Evolutionary conservation across 768 basidiomycete genomes (phyloP).

Genomic region (Suillus ampliporus): DNA sequence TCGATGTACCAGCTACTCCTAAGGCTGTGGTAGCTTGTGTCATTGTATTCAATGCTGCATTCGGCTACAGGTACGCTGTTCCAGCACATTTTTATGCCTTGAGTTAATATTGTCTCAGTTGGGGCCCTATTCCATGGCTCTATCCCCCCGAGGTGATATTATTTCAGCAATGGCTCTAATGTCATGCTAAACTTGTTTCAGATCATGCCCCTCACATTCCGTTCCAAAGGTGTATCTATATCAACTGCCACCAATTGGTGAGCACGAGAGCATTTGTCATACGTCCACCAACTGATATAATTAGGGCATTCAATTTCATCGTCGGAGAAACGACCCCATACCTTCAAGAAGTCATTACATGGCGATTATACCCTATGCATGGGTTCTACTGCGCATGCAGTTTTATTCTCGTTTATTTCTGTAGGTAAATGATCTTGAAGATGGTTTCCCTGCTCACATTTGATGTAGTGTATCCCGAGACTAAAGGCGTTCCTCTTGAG

Average conservation of each 20-base stretch:
- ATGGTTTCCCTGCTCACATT: constrained; percentile 15
- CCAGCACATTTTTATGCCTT: neutral
- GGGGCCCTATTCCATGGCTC: constrained; percentile 90
- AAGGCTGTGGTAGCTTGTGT: constrained; percentile 88
- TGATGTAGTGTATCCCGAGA: constrained; percentile 78
- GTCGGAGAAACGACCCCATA: constrained; percentile 89
- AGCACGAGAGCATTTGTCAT: constrained; percentile 1
- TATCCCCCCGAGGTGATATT: constrained; percentile 78
- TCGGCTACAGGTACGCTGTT: constrained; percentile 74
- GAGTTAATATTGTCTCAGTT: constrained; percentile 44
- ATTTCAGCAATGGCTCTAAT: constrained; percentile 12
- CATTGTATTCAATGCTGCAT: constrained; percentile 91
- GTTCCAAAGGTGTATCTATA: constrained; percentile 95
- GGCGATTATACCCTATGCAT: constrained; percentile 96
- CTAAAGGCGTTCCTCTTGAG: constrained; percentile 85
- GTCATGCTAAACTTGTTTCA: constrained; percentile 32
- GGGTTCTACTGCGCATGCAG: constrained; percentile 90
- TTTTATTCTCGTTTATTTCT: constrained; percentile 84
- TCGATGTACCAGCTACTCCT: constrained; percentile 86
- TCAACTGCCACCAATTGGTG: constrained; percentile 88
- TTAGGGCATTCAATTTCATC: constrained; percentile 82
- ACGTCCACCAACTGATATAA: constrained; percentile 19
- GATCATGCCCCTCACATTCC: constrained; percentile 89
- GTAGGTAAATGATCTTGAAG: constrained; percentile 45
- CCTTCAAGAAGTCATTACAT: constrained; percentile 85